phyloP scores from a whole-genome alignment of 805 yeast genomes.

The Candida mattraensis region DNA sequence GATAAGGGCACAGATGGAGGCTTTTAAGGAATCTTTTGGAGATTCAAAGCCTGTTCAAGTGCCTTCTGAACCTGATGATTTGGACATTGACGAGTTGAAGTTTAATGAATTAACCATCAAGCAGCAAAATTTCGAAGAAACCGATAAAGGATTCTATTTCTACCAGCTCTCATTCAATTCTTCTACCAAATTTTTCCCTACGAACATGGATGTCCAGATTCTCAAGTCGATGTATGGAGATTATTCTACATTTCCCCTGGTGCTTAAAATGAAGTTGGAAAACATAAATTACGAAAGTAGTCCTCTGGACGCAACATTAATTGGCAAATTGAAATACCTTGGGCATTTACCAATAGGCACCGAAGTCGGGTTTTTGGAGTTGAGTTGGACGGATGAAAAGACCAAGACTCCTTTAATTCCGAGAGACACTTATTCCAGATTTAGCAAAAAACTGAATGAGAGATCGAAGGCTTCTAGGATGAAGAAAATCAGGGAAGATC shows the following conservation, averaged over 20 bases:
- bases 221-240: slow-evolving; percentile 59
- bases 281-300: slow-evolving; percentile 62
- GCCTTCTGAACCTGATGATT: slow-evolving; percentile 3
- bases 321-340: slow-evolving; percentile 67
- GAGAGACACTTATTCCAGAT: slow-evolving; percentile 43
- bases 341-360: slow-evolving; percentile 85
- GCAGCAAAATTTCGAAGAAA: slow-evolving; percentile 15
- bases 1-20: slow-evolving; percentile 47
- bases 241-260: slow-evolving; percentile 68
- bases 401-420: slow-evolving; percentile 35
- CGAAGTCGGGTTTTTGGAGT: slow-evolving; percentile 76
- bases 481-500: slow-evolving; percentile 60
- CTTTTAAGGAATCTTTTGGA: slow-evolving; percentile 36
- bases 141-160: slow-evolving; percentile 58
- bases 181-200: slow-evolving; percentile 62
- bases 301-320: slow-evolving; percentile 52
- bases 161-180: slow-evolving; percentile 72
- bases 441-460: slow-evolving; percentile 54
- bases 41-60: slow-evolving; percentile 6
- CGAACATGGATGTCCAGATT: slow-evolving; percentile 79
- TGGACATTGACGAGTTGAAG: slow-evolving; percentile 12
- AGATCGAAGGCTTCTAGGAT: slow-evolving; percentile 51
- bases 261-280: slow-evolving; percentile 62
- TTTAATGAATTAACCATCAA: slow-evolving; percentile 21
- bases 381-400: slow-evolving; percentile 61